A percentile compares a stretch with the other conserved stretches of the same genome.
Conservation (phyloP, 345 rosid genomes). For the Pugionium dolabratum region DNA sequence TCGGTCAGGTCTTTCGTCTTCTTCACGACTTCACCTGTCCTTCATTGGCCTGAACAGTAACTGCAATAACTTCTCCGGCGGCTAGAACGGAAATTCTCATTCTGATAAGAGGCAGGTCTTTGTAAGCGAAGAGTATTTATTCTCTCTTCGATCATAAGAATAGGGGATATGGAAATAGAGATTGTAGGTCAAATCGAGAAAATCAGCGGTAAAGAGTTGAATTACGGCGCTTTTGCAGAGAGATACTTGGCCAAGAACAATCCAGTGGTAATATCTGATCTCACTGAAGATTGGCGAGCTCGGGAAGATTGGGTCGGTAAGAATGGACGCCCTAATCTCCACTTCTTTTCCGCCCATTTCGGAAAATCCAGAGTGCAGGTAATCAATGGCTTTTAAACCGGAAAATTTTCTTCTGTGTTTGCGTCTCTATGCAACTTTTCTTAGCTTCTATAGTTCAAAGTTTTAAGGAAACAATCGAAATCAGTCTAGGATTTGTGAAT, state of each 20-base stretch:
- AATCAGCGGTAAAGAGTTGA: constrained; percentile 63
- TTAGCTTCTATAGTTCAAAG: constrained; percentile 4
- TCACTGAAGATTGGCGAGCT: constrained; percentile 84
- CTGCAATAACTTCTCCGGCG: constrained; percentile 12
- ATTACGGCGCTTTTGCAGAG: constrained; percentile 62
- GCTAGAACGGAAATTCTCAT: constrained; percentile 18
- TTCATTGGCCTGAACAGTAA: neutral
- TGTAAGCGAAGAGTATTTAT: neutral
- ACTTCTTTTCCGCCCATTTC: constrained; percentile 63
- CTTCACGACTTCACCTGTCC: neutral
- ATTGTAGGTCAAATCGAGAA: constrained; percentile 68
- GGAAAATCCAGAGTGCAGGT: constrained; percentile 86
- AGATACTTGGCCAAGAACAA: constrained; percentile 64
- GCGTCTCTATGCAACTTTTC: neutral
- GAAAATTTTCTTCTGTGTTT: neutral
- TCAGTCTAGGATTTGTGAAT: neutral
- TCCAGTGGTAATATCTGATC: constrained; percentile 72
- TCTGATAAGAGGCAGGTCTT: neutral
- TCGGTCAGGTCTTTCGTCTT: neutral
- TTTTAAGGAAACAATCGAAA: neutral
- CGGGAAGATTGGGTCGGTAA: constrained; percentile 69
- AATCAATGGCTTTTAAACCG: constrained; percentile 12
- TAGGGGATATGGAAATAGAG: constrained; percentile 52
- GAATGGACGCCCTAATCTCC: constrained; percentile 61
- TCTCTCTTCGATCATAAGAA: too few species aligned